These are phyloP conservation scores for Stygiomarasmius scandens DNA, from an alignment of 1,284 basidiomycete genomes.

Conservation along the genomic window DNA sequence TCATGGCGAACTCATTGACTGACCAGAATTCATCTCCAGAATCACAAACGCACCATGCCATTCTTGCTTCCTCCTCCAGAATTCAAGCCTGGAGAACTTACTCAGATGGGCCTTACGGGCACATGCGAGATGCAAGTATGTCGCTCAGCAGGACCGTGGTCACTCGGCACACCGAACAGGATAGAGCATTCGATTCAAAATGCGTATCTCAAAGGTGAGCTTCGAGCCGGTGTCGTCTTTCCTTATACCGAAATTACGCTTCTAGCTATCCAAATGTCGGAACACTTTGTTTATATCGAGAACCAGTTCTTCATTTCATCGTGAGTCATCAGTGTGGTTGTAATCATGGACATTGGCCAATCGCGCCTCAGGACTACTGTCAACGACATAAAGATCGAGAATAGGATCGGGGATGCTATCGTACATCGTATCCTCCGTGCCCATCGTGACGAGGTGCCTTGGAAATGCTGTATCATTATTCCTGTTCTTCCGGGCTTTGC, in stretches of 20 bases:
- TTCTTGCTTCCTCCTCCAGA: constrained; percentile 95
- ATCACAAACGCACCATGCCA: constrained; percentile 90
- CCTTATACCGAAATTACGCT: not conserved
- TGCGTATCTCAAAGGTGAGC: constrained; percentile 86
- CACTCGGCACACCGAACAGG: constrained; percentile 85
- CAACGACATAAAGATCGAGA: constrained; percentile 88
- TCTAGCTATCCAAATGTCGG: constrained; percentile 90
- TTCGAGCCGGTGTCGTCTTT: not conserved
- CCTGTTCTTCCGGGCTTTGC: constrained; percentile 94
- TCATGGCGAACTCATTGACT: not conserved
- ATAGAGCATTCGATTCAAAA: constrained; percentile 95
- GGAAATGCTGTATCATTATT: constrained; percentile 94
- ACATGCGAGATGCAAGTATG: constrained; percentile 98
- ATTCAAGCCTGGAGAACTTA: constrained; percentile 83
- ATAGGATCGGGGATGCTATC: constrained; percentile 93
- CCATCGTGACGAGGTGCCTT: constrained; percentile 78
- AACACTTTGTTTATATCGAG: constrained; percentile 93
- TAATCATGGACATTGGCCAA: constrained; percentile 2
- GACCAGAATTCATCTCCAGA: constrained; percentile 44
- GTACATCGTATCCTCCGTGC: constrained; percentile 92
- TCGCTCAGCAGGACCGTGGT: constrained; percentile 95
- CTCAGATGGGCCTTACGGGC: constrained; percentile 84
- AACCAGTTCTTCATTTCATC: constrained; percentile 99
- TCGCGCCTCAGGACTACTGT: constrained; percentile 68
- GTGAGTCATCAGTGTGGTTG: constrained; percentile 41